Base-by-base conservation (phyloP, 352 stramenopile species). In the Phytophthora fragariaefolia region DNA sequence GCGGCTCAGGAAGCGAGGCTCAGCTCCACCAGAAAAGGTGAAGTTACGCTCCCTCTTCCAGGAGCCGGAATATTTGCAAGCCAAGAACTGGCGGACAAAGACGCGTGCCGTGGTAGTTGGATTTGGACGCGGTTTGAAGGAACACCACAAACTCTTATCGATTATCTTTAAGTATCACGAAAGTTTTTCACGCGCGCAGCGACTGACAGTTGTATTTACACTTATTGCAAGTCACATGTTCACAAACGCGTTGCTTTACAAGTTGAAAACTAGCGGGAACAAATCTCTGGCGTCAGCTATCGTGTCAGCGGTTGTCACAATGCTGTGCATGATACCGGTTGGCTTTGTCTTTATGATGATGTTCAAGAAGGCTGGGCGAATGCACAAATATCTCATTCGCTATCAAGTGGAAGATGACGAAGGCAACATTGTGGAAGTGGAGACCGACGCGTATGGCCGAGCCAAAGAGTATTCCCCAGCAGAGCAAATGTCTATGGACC, bases 121-220 rank as follows among this genome's bases (percentile, higher is more conserved):
- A 9, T 87, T 90, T 52, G 84, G 70, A 62, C 50, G 63, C 1
- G 79, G 84, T 0, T 34, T 93, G 51, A 89, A 87, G 58, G 52
- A 80, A 22, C 80, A 89, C 28, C 84, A 93, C 71, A 91, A 91
- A 59, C 55, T 93, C 9, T 28, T 90, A 43, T 88, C 76, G 5
- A 90, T 90, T 30, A 65, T 80, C 12, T 93, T 91, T 64, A 86
- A 82, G 60, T 93, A 91, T 66, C 73, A 93, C 62, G 81, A 90
- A 54, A 72, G 86, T 36, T 91, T 90, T 27, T 80, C 79, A 38
- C 82, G 84, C 7, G 67, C 77, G 0, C 83, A 91, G 54, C 72
- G 82, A 1, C 55, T 93, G 17, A 91, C 83, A 12, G 71, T 93
- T 26, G 73, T 93, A 13, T 93, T 91, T 49, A 90, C 84, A 1